phyloP scores from a whole-genome alignment of 805 yeast species.

The Wickerhamiella spandovensis region DNA sequence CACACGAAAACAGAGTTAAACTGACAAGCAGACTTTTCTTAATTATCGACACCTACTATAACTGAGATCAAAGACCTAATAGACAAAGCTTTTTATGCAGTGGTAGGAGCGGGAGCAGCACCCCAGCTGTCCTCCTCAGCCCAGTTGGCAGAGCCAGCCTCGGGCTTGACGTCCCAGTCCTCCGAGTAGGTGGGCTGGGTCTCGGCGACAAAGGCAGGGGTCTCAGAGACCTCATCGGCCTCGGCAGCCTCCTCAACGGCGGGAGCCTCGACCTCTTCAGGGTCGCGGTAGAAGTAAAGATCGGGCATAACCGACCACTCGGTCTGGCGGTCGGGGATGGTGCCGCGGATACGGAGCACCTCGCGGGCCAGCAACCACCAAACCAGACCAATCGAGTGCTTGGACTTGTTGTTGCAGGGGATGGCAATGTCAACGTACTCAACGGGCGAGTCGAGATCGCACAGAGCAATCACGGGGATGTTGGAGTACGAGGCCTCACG shows the following conservation, averaged over 20 bases:
- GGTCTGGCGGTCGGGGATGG: constrained; percentile 88
- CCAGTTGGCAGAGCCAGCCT: constrained; percentile 37
- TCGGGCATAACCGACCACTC: constrained; percentile 99
- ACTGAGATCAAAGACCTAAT: not conserved
- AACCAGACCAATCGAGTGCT: constrained; percentile 98
- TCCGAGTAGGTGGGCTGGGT: constrained; percentile 18
- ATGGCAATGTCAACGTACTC: constrained; percentile 99
- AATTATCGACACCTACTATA: constrained; percentile 2
- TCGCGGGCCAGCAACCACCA: constrained; percentile 99
- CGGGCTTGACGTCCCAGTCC: constrained; percentile 33
- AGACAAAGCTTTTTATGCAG: constrained; percentile 1
- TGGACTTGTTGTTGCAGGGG: constrained; percentile 99
- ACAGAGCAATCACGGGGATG: constrained; percentile 99
- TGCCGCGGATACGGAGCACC: constrained; percentile 97
- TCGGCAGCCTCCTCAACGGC: constrained; percentile 50
- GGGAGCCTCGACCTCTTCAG: constrained; percentile 90
- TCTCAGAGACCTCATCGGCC: constrained; percentile 51
- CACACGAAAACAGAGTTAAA: not conserved
- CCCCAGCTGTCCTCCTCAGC: constrained; percentile 26
- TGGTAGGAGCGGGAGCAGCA: constrained; percentile 2
- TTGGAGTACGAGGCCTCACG: constrained; percentile 99
- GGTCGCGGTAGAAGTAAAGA: constrained; percentile 99
- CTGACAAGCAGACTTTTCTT: not conserved
- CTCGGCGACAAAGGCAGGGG: constrained; percentile 54
- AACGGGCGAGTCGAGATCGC: constrained; percentile 97